phyloP scores from a whole-genome alignment of 495 filamentous ascomycete genomes.

The Aspergillus indologenus region DNA sequence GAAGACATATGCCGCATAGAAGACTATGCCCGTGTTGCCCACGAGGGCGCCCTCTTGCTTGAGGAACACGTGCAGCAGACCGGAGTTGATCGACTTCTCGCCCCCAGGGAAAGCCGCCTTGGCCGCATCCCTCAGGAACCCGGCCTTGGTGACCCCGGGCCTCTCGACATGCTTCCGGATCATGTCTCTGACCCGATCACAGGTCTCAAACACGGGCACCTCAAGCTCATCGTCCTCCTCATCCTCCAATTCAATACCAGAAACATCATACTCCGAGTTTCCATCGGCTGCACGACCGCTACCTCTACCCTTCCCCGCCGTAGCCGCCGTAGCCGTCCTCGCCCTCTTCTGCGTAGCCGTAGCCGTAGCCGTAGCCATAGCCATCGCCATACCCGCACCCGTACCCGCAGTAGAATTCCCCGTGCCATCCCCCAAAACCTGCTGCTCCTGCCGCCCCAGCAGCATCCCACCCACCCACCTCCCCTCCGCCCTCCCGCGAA shows the following conservation, averaged over 20 bases:
- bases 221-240: slow-evolving; percentile 11
- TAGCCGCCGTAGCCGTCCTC: neutral
- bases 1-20: slow-evolving; percentile 30
- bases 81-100: neutral
- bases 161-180: slow-evolving; percentile 9
- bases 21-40: slow-evolving; percentile 8
- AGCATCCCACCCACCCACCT: too few species aligned
- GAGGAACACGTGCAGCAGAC: slow-evolving; percentile 10
- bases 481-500: too few species aligned
- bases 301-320: neutral
- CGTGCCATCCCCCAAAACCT: neutral
- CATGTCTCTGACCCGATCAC: slow-evolving; percentile 18
- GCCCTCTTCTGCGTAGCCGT: neutral
- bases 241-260: slow-evolving; percentile 5
- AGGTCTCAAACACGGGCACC: slow-evolving; percentile 13
- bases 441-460: too few species aligned
- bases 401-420: neutral
- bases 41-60: slow-evolving; percentile 1
- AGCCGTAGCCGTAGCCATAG: neutral
- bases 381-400: neutral
- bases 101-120: slow-evolving; percentile 5
- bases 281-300: neutral
- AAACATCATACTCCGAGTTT: slow-evolving; percentile 12
- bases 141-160: slow-evolving; percentile 5
- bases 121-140: slow-evolving; percentile 14